phyloP scores from a whole-genome alignment of 805 yeast species.

The Cyberlindnera mississippiensis region DNA sequence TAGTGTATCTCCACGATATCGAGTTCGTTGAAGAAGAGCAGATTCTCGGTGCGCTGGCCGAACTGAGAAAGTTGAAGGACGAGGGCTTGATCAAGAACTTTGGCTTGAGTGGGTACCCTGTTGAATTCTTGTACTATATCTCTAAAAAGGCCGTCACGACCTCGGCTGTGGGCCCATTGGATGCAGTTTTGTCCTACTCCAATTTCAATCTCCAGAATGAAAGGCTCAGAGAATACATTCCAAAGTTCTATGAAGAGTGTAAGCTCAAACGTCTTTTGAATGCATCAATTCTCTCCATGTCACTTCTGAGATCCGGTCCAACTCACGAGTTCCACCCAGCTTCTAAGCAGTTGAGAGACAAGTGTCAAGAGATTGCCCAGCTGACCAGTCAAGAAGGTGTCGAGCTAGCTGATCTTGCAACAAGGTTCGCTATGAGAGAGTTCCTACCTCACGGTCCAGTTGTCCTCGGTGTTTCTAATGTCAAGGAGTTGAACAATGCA shows the following conservation, averaged over 20 bases:
- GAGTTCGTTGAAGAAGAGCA: constrained; percentile 65
- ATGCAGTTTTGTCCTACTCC: constrained; percentile 73
- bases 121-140: constrained; percentile 56
- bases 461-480: constrained; percentile 71
- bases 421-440: constrained; percentile 63
- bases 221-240: constrained; percentile 42
- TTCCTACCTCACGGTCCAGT: constrained; percentile 42
- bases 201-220: constrained; percentile 82
- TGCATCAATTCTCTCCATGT: constrained; percentile 88
- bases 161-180: constrained; percentile 61
- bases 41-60: constrained; percentile 58
- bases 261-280: constrained; percentile 59
- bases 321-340: constrained; percentile 85
- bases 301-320: constrained; percentile 62
- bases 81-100: constrained; percentile 61
- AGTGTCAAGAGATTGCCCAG: constrained; percentile 41
- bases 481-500: constrained; percentile 63
- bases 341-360: constrained; percentile 45
- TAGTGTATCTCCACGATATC: constrained; percentile 84
- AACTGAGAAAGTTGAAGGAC: constrained; percentile 53
- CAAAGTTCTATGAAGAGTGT: constrained; percentile 47
- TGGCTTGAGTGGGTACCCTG: constrained; percentile 88
- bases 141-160: constrained; percentile 37
- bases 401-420: constrained; percentile 80
- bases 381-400: constrained; percentile 33